These are phyloP conservation scores for Daldinia childiae DNA, from an alignment of 495 filamentous ascomycete species.

Conservation along the genomic window DNA sequence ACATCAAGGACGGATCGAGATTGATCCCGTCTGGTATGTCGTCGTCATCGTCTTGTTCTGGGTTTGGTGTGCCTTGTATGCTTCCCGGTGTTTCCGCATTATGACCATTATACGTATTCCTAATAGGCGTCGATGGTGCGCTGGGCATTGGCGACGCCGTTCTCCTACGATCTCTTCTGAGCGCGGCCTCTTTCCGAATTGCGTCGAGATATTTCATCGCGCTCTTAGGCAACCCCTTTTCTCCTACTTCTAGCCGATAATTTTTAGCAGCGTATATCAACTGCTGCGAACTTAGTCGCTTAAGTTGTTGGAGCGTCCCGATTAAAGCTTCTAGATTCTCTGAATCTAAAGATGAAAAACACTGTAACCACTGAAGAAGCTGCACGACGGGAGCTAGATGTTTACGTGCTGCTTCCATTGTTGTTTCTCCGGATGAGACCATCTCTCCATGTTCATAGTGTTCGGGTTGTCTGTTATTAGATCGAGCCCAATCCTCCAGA, in stretches of 20 bases:
- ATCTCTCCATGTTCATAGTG: slow-evolving; percentile 95
- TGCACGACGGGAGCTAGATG: slow-evolving; percentile 94
- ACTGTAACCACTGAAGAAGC: slow-evolving; percentile 96
- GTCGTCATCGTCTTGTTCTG: slow-evolving; percentile 62
- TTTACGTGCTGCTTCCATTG: slow-evolving; percentile 78
- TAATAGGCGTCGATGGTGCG: slow-evolving; percentile 53
- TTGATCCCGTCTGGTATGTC: slow-evolving; percentile 75
- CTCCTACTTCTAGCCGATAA: slow-evolving; percentile 93
- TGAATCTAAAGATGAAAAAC: slow-evolving; percentile 88
- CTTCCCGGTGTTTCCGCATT: slow-evolving; percentile 39
- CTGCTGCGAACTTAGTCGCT: slow-evolving; percentile 83
- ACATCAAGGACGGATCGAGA: slow-evolving; percentile 87
- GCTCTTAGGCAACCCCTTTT: slow-evolving; percentile 86
- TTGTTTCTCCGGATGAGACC: slow-evolving; percentile 84
- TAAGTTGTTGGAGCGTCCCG: slow-evolving; percentile 86
- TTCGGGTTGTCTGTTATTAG: slow-evolving; percentile 92
- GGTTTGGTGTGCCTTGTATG: slow-evolving; percentile 45
- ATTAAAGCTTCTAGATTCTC: slow-evolving; percentile 89
- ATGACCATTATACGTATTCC: slow-evolving; percentile 49
- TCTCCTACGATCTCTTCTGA: slow-evolving; percentile 62
- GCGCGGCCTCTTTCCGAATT: slow-evolving; percentile 75
- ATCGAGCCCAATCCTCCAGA: slow-evolving; percentile 94
- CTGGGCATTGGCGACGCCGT: slow-evolving; percentile 50
- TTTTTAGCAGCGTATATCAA: slow-evolving; percentile 92
- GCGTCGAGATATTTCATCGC: slow-evolving; percentile 86